Percentiles rank a stretch among this genome's conserved stretches.
phyloP scores from a whole-genome alignment of 1,139 yeast species.

The Magnusiomyces sp. region DNA sequence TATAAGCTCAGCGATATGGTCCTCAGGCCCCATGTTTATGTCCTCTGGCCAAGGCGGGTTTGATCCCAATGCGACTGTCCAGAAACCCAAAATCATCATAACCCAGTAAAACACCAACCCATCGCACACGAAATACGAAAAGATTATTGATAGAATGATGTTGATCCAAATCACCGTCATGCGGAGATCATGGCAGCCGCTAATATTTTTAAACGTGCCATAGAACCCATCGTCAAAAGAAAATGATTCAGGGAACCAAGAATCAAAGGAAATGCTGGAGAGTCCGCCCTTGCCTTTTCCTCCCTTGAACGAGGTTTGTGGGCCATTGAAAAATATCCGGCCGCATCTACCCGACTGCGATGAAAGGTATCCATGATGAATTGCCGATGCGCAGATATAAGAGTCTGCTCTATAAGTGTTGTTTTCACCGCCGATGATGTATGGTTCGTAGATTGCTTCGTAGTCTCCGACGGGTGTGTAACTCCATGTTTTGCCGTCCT shows the following conservation, averaged over 20 bases:
- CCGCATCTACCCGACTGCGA: conserved; percentile 80
- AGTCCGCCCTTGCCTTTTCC: conserved; percentile 39
- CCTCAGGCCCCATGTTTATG: conserved; percentile 37
- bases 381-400: conserved; percentile 82
- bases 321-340: conserved; percentile 49
- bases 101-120: conserved; percentile 59
- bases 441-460: conserved; percentile 61
- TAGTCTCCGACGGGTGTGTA: conserved; percentile 68
- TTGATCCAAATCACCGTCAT: conserved; percentile 48
- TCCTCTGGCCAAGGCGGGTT: conserved; percentile 60
- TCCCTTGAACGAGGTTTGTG: conserved; percentile 38
- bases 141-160: conserved; percentile 43
- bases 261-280: conserved; percentile 53
- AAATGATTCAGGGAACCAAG: conserved; percentile 70
- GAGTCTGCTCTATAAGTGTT: conserved; percentile 80
- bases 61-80: conserved; percentile 73
- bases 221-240: conserved; percentile 38
- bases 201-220: conserved; percentile 25
- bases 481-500: conserved; percentile 70
- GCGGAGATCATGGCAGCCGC: conserved; percentile 63
- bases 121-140: conserved; percentile 49
- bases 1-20: conserved; percentile 47
- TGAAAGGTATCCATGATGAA: conserved; percentile 73
- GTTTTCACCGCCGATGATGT: conserved; percentile 57
- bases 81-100: conserved; percentile 59